Evolutionary conservation across 2,329 filamentous ascomycete genomes (phyloP).

Genomic region (Thielaviopsis euricoi): DNA sequence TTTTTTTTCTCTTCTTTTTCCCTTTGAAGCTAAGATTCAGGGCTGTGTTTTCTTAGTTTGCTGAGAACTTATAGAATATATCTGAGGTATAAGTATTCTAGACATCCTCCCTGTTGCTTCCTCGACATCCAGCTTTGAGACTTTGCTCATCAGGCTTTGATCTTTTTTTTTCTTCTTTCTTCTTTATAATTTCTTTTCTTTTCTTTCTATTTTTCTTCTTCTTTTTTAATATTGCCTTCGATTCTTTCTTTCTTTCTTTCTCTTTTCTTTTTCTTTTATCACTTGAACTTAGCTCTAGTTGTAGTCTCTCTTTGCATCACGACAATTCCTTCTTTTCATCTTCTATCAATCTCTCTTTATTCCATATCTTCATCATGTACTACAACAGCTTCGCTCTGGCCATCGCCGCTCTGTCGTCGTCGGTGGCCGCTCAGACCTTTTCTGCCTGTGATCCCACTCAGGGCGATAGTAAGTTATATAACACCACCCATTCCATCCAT

Average conservation of each 20-base stretch:
- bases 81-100: background rate
- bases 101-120: background rate
- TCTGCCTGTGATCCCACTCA: constrained; percentile 34
- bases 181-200: background rate
- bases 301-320: background rate
- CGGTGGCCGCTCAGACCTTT: constrained; percentile 38
- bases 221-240: background rate
- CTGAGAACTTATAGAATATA: background rate
- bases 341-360: background rate
- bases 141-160: background rate
- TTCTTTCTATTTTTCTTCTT: background rate
- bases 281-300: background rate
- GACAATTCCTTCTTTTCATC: background rate
- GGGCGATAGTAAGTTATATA: constrained; percentile 11
- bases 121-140: background rate
- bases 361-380: constrained; percentile 15
- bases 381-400: constrained; percentile 27
- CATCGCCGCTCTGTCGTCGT: constrained; percentile 24
- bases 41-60: too few relatives aligned
- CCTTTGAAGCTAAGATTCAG: background rate
- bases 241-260: background rate
- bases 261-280: background rate
- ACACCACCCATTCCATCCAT: background rate
- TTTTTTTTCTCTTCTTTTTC: background rate
- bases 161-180: background rate